Evolutionary conservation across 345 rosid genomes (phyloP).

Genomic region (Eucalyptus sp.): DNA sequence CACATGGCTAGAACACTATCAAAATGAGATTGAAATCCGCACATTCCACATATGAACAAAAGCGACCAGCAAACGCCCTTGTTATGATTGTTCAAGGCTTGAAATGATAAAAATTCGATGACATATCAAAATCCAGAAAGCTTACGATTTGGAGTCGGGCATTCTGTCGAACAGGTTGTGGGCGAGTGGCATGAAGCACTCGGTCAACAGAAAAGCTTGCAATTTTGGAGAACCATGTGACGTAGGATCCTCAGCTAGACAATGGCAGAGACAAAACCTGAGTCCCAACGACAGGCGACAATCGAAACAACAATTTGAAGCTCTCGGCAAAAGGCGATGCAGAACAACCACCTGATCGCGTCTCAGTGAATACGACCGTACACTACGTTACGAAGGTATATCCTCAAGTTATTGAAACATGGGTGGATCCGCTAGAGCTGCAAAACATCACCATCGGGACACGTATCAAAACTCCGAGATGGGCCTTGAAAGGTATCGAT

Average conservation of each 20-base stretch:
- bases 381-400: fast-evolving
- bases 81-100: too few relatives aligned
- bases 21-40: neutral
- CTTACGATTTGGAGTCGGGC: neutral
- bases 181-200: neutral
- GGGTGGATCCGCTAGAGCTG: neutral
- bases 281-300: too few relatives aligned
- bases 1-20: too few relatives aligned
- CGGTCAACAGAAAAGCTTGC: fast-evolving
- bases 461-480: neutral
- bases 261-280: too few relatives aligned
- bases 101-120: too few relatives aligned
- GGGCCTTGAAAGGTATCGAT: too few relatives aligned
- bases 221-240: too few relatives aligned
- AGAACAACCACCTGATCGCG: neutral
- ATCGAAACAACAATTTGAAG: too few relatives aligned
- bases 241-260: too few relatives aligned
- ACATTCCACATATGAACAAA: neutral
- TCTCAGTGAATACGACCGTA: neutral
- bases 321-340: too few relatives aligned
- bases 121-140: too few relatives aligned
- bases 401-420: neutral
- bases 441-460: too few relatives aligned
- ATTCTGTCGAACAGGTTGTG: neutral
- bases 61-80: neutral